Base-by-base conservation (phyloP, 2,329 filamentous ascomycete species). In the Lasiodiplodia sp. region DNA sequence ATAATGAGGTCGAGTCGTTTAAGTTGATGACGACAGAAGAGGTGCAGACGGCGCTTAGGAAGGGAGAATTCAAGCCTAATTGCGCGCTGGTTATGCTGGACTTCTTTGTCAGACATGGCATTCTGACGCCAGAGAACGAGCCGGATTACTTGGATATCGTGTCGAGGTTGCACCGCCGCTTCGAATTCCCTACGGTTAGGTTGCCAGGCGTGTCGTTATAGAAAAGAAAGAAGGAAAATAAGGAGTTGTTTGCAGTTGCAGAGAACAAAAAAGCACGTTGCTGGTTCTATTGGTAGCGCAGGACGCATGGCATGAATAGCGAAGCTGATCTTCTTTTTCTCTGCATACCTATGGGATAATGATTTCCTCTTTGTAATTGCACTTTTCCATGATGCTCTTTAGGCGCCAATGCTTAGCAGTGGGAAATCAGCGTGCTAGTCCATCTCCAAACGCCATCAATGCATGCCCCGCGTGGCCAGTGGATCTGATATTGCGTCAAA, bases 1-100 rank as follows among this genome's bases (percentile, higher is more conserved):
- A 99, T 78, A 90, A 91, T 66, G 96, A 99, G 82, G 96, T 97
- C 4, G 92, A 94, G 75, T 88, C 89, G 70, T 98, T 98, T 78
- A 87, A 88, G 76, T 84, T 97, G 69, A 90, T 89, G 86, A 89
- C 86, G 1, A 85, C 97, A 51, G 87, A 91, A n/a, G 87, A 97
- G 79, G 88, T 96, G 55, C 87, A 89, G 78, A 83, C 85, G 68
- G 89, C 90, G 55, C 82, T 99, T 75, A 86, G 85, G 18, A 82
- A 84, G 65, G 93, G 92, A 16, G 87, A 91, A 73, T 99, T 95
- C 84, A 99, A 99, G 84, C 92, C 94, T 2, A 98, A 98, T 78
- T 97, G 94, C 79, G 91, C 92, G 16, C 78, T 96, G 69, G 88
- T 97, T 58, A 82, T 96, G 77, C 81, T 97, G 56, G 94, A 98